phyloP scores from a whole-genome alignment of 2,329 filamentous ascomycete species.

The Ceratocystis papillata region DNA sequence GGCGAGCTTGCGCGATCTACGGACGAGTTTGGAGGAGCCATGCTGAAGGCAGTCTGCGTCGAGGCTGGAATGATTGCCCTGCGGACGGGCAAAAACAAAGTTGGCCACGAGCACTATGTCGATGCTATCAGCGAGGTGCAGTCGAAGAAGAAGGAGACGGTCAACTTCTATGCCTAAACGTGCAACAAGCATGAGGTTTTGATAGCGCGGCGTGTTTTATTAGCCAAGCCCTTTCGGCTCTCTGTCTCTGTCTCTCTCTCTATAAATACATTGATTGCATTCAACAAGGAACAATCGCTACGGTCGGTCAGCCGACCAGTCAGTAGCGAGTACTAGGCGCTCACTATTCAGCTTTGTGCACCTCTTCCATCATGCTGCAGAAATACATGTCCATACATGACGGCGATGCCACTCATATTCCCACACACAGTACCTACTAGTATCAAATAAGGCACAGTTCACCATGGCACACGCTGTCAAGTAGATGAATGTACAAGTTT shows the following conservation, averaged over 20 bases:
- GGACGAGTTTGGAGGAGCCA: conserved; percentile 94
- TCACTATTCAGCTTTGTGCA: too few species aligned
- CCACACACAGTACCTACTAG: too few species aligned
- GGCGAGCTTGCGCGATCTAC: conserved; percentile 88
- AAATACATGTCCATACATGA: too few species aligned
- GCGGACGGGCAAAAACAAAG: conserved; percentile 87
- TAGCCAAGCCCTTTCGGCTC: neutral
- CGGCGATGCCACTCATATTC: too few species aligned
- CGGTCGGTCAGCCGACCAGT: too few species aligned
- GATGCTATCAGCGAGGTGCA: conserved; percentile 96
- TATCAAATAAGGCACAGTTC: neutral
- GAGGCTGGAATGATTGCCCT: conserved; percentile 99
- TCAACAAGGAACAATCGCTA: too few species aligned
- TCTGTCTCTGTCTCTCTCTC: neutral
- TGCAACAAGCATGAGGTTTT: neutral
- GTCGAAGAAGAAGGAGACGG: conserved; percentile 84
- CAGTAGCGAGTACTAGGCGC: too few species aligned
- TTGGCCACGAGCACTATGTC: conserved; percentile 96
- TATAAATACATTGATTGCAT: conserved; percentile 1
- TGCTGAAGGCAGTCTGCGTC: conserved; percentile 96
- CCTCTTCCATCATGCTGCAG: too few species aligned
- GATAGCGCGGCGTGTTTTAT: conserved; percentile 4
- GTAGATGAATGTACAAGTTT: neutral
- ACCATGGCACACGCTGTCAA: neutral
- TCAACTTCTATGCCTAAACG: conserved; percentile 45